These are phyloP conservation scores for Asterionellopsis glacialis DNA, from an alignment of 108 stramenopile species.

Conservation along the genomic window DNA sequence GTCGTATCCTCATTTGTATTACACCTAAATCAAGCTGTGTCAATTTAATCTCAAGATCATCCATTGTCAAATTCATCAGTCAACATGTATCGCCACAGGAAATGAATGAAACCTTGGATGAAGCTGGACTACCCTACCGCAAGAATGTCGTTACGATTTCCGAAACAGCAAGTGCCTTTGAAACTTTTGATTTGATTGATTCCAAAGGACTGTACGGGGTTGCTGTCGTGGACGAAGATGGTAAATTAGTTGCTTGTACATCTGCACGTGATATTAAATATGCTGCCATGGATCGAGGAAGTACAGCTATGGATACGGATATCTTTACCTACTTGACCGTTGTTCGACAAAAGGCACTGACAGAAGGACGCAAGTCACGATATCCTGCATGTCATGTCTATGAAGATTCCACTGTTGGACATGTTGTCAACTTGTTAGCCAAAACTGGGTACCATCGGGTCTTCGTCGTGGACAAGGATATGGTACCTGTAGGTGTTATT, in stretches of 20 bases:
- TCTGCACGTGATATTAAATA: slow-evolving; percentile 41
- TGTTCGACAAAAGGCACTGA: slow-evolving; percentile 36
- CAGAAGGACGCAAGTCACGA: slow-evolving; percentile 27
- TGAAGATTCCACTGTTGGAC: slow-evolving; percentile 46
- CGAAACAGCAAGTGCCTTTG: slow-evolving; percentile 27
- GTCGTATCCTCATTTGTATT: not conserved
- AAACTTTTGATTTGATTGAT: slow-evolving; percentile 45
- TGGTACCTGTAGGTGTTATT: slow-evolving; percentile 38
- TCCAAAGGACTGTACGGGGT: slow-evolving; percentile 37
- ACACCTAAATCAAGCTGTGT: not conserved
- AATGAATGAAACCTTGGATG: slow-evolving; percentile 15
- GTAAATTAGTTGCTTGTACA: slow-evolving; percentile 38
- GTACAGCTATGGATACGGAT: slow-evolving; percentile 37
- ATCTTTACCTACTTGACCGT: slow-evolving; percentile 36
- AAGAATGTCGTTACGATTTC: slow-evolving; percentile 10
- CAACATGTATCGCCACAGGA: slow-evolving; percentile 18
- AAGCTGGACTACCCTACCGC: slow-evolving; percentile 30
- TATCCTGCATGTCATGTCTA: slow-evolving; percentile 40
- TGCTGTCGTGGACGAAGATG: slow-evolving; percentile 51
- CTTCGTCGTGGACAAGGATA: slow-evolving; percentile 43
- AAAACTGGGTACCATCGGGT: slow-evolving; percentile 50
- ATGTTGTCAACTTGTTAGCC: slow-evolving; percentile 40
- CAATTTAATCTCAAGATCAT: slow-evolving; percentile 1
- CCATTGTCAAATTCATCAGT: slow-evolving; percentile 33
- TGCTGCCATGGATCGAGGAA: slow-evolving; percentile 39